Evolutionary conservation across 768 basidiomycete genomes (phyloP).

Genomic region (Phaffia australis): DNA sequence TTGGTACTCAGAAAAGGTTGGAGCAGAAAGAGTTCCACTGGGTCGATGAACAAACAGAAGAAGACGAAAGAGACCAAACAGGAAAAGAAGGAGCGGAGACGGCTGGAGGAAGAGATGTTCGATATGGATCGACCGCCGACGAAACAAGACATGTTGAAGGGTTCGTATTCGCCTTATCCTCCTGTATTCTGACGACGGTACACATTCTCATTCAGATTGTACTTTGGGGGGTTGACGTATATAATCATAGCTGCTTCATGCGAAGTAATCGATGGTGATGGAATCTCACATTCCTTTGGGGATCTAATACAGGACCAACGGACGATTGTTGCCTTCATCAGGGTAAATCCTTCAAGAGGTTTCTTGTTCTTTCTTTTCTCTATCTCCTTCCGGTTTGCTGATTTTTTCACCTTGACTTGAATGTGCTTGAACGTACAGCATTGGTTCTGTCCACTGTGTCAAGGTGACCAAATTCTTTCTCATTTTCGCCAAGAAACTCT

Average conservation of each 20-base stretch:
- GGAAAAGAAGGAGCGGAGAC: conserved; percentile 30
- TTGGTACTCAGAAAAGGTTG: too few relatives aligned
- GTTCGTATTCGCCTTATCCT: not conserved
- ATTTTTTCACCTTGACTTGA: not conserved
- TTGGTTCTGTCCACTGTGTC: conserved; percentile 63
- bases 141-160: conserved; percentile 14
- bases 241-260: conserved; percentile 36
- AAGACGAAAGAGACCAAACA: conserved; percentile 29
- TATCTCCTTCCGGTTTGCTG: conserved; percentile 7
- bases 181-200: not conserved
- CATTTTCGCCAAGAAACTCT: not conserved
- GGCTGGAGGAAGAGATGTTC: conserved; percentile 33
- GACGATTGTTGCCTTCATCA: conserved; percentile 71
- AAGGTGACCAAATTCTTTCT: conserved; percentile 33
- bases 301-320: conserved; percentile 46
- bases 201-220: not conserved
- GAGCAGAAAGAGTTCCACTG: too few relatives aligned
- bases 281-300: conserved; percentile 56
- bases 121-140: conserved; percentile 22
- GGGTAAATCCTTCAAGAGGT: conserved; percentile 44
- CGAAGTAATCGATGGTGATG: conserved; percentile 57
- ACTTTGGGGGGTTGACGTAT: not conserved
- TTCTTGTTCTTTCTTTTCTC: conserved; percentile 17
- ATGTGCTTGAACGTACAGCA: not conserved
- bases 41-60: conserved; percentile 24